Base-by-base conservation (phyloP, 1,284 basidiomycete genomes). In the Cryptococcus sp. region DNA sequence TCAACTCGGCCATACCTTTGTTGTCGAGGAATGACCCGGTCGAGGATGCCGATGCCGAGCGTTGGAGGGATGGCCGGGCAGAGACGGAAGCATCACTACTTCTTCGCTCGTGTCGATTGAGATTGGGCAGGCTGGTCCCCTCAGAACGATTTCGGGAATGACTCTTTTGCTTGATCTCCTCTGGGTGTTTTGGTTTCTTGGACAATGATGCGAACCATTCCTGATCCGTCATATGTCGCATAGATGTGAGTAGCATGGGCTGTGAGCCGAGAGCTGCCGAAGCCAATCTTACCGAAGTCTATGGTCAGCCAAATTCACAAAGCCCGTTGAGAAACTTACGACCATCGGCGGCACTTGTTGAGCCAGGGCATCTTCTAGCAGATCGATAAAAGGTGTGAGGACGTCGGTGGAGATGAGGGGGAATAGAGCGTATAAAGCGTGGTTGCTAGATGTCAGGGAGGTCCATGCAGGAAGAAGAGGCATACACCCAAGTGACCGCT, bases 351-450 rank as follows among this genome's bases (percentile, higher is more conserved):
- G 74, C 2, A 74, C 69, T 52, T 76, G 72, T 34, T 66, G 55
- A 14, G 70, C 61, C 42, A 76, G 59, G 1, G 74, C 73, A 48
- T 76, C 74, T 50, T 76, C 74, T 32, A 77, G 19, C 2, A 77
- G 59, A 53, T 77, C 75, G 25, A 77, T 63, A 45, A 75, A 73
- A 2, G 75, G 75, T 3, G 66, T 65, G n/a, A 76, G 61, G n/a
- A 74, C 59, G 50, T 75, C 70, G 13, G 73, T 73, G 2, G 73
- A 73, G 21, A 75, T 66, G 28, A 76, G 53, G 0, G 74, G 74
- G 55, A 74, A 76, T 7, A 76, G 55, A 1, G 70, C 66, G 21
- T 67, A 63, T 2, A 76, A 56, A 0, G 69, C 66, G 32, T 74
- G 67, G 50, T 76, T 76, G 3, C 69, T 69, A 44, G 16, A 40